phyloP scores from a whole-genome alignment of 129 eudicot species.

The Sambucus nigra region DNA sequence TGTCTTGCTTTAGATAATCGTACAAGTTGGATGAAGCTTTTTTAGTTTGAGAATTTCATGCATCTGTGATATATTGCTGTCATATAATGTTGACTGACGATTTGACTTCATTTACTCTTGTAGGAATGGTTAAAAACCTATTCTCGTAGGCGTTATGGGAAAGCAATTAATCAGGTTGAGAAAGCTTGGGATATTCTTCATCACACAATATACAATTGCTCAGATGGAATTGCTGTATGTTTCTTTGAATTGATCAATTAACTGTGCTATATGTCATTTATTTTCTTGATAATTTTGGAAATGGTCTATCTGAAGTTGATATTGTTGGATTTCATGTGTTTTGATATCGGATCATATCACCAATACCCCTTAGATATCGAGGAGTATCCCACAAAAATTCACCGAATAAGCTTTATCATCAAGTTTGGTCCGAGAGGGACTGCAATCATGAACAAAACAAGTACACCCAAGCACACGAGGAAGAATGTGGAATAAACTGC shows the following conservation, averaged over 20 bases:
- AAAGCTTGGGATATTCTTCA: conserved; percentile 89
- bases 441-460: too few relatives aligned
- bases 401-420: too few relatives aligned
- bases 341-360: too few relatives aligned
- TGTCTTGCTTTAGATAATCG: too few relatives aligned
- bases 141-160: conserved; percentile 82
- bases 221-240: conserved; percentile 87
- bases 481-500: too few relatives aligned
- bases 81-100: background rate
- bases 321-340: too few relatives aligned
- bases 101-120: conserved; percentile 10
- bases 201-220: conserved; percentile 67
- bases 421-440: too few relatives aligned
- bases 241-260: background rate
- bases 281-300: background rate
- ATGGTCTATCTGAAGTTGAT: background rate
- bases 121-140: conserved; percentile 88
- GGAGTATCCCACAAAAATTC: too few relatives aligned
- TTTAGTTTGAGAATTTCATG: too few relatives aligned
- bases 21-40: too few relatives aligned
- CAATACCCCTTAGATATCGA: too few relatives aligned
- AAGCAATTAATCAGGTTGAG: conserved; percentile 50
- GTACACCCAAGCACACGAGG: too few relatives aligned
- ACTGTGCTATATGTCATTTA: background rate
- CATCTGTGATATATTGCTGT: background rate